phyloP scores from a whole-genome alignment of 768 basidiomycete genomes.

The Leucocoprinus birnbaumii region DNA sequence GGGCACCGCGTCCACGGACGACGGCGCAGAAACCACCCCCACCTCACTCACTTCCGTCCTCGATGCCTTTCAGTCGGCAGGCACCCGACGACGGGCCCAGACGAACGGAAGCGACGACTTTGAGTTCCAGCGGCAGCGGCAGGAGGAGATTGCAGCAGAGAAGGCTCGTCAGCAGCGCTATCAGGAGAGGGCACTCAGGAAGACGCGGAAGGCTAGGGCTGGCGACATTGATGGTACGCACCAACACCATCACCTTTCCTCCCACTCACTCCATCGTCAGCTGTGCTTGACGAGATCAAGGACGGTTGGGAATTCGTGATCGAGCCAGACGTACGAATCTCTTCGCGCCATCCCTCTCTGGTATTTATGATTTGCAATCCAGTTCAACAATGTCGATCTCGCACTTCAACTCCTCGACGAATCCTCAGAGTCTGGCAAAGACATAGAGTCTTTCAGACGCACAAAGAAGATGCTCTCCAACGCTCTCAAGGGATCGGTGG shows the following conservation, averaged over 20 bases:
- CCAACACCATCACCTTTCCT: slow-evolving; percentile 11
- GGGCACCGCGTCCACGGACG: too few species aligned
- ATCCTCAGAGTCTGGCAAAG: slow-evolving; percentile 59
- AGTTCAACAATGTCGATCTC: slow-evolving; percentile 95
- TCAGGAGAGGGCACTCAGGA: slow-evolving; percentile 61
- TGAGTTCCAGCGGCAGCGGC: slow-evolving; percentile 56
- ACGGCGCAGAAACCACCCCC: slow-evolving; percentile 37
- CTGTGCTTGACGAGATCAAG: slow-evolving; percentile 80
- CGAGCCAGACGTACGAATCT: slow-evolving; percentile 64
- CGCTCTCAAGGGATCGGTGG: slow-evolving; percentile 84
- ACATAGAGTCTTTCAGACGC: slow-evolving; percentile 71
- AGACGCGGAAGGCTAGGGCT: slow-evolving; percentile 49
- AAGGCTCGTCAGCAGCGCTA: slow-evolving; percentile 66
- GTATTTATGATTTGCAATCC: slow-evolving; percentile 12
- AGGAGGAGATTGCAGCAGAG: slow-evolving; percentile 62
- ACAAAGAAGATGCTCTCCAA: slow-evolving; percentile 77
- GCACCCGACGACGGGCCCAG: slow-evolving; percentile 52
- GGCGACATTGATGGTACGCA: slow-evolving; percentile 84
- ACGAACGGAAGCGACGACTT: slow-evolving; percentile 49
- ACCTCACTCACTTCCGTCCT: slow-evolving; percentile 52
- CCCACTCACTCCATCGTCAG: slow-evolving; percentile 32
- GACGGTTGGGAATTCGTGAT: slow-evolving; percentile 90
- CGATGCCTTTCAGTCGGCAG: slow-evolving; percentile 70
- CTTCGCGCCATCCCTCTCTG: slow-evolving; percentile 12
- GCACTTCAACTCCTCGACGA: slow-evolving; percentile 87